These are phyloP conservation scores for Backusella mclennaniae DNA, from an alignment of 192 early-diverging fungal genomes.

Conservation along the genomic window DNA sequence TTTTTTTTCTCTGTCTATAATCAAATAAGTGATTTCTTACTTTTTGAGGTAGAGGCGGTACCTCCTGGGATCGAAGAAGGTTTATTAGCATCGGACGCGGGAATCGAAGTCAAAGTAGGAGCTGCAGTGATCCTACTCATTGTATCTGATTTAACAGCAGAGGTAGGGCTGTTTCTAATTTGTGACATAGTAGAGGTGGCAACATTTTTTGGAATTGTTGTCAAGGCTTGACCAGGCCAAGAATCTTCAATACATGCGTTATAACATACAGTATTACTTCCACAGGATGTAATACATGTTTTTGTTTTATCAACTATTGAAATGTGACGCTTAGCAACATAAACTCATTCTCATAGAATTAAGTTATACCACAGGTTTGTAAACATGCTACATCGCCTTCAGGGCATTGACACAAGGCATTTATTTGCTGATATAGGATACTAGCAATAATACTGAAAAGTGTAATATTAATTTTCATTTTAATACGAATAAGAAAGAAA, in stretches of 20 bases:
- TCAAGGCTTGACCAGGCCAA: conserved; percentile 8
- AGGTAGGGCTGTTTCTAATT: background rate
- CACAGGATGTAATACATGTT: conserved; percentile 2
- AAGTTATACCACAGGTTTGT: conserved; percentile 8
- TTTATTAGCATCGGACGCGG: background rate
- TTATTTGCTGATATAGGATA: background rate
- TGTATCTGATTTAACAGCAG: background rate
- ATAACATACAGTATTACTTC: conserved; percentile 2
- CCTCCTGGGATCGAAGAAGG: background rate
- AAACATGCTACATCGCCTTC: conserved; percentile 3
- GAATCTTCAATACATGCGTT: background rate
- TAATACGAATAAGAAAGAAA: background rate
- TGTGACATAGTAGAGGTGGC: background rate
- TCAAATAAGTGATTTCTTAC: background rate
- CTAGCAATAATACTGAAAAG: background rate
- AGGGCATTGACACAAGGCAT: conserved; percentile 11
- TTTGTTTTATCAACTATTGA: conserved; percentile 11
- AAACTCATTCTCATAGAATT: background rate
- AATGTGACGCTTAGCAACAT: background rate
- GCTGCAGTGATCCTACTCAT: background rate
- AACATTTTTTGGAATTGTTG: background rate
- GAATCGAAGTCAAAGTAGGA: background rate
- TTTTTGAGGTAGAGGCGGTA: background rate
- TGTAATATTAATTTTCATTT: background rate
- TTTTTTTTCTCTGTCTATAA: background rate